Base-by-base conservation (phyloP, 129 eudicot species). In the Solidago caesia region DNA sequence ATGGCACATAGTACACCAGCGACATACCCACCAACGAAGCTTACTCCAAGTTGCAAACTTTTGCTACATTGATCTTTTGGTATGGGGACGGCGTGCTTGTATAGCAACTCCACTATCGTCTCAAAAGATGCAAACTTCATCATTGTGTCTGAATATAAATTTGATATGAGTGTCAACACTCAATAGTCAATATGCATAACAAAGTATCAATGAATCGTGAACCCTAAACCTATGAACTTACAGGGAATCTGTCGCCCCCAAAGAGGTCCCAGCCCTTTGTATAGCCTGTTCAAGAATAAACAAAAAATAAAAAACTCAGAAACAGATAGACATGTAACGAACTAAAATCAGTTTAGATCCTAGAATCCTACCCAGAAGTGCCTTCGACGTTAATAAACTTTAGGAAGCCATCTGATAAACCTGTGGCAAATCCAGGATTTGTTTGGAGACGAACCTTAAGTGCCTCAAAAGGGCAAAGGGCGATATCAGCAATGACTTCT, bases 201-300 rank as follows among this genome's bases (percentile, higher is more conserved):
- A 0, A 33, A 39, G 25, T 39, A 8, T 33, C 12, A 39, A 4
- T 55, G 68, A 27, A 44, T 25, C 11, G 12, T 59, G 67, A 72
- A 57, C 65, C 9, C 14, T 44, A 62, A 52, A 62, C 27, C 72
- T 49, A 41, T 70, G 9, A 26, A 72, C 91, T 83, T 87, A 89
- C 98, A 92, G 73, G 98, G 98, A 79, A 92, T 89, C 73, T 92
- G 98, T 68, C 96, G 84, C 52, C 96, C 98, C 98, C 96, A 92
- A 46, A 92, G 95, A 71, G 98, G 96, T 68, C 83, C 95, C 70
- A 92, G 47, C 67, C 98, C 98, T 78, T 87, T 92, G 89, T 82
- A 89, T 81, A 92, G 85, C 84, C 97, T 92, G 88, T 29, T 42
- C 42, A 25, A 71, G 9, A 67, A 73, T 67, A 33, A 7, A 46